These are phyloP conservation scores for Fusarium devonianum DNA, from an alignment of 2,329 filamentous ascomycete species.

Conservation along the genomic window DNA sequence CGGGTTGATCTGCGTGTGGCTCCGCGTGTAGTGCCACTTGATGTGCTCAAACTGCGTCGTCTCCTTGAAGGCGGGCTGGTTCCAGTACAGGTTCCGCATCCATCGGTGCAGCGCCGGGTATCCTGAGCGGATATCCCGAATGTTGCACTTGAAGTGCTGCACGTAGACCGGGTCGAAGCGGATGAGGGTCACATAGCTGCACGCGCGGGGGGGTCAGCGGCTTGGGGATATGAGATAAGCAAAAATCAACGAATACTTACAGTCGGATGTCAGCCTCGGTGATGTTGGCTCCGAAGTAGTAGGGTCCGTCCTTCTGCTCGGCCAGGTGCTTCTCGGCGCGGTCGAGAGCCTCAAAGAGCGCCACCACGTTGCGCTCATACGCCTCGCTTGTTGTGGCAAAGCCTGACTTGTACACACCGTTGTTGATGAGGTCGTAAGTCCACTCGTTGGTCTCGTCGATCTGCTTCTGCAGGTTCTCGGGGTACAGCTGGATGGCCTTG, in stretches of 20 bases:
- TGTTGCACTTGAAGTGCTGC: conserved; percentile 88
- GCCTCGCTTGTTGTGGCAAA: conserved; percentile 86
- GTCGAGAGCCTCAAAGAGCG: conserved; percentile 81
- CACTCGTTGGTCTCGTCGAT: conserved; percentile 83
- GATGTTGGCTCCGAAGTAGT: conserved; percentile 75
- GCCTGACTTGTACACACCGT: conserved; percentile 77
- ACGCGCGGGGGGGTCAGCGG: no score
- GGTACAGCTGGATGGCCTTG: conserved; percentile 71
- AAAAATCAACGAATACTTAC: conserved; percentile 45
- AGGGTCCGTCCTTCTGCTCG: conserved; percentile 61
- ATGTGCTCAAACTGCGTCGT: conserved; percentile 96
- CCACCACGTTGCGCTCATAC: conserved; percentile 75
- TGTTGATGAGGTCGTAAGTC: conserved; percentile 79
- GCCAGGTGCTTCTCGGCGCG: conserved; percentile 74
- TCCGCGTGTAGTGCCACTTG: conserved; percentile 75
- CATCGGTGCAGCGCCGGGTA: conserved; percentile 84
- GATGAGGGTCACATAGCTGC: conserved; percentile 71
- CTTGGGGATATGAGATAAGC: neutral
- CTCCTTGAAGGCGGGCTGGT: conserved; percentile 75
- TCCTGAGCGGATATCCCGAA: conserved; percentile 82
- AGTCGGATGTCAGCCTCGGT: conserved; percentile 86
- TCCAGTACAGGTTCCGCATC: conserved; percentile 88
- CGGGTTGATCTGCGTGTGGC: conserved; percentile 72
- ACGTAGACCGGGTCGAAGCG: conserved; percentile 83
- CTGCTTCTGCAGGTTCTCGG: conserved; percentile 64